Base-by-base conservation (phyloP, 2,329 filamentous ascomycete species). In the Claviceps maximensis region DNA sequence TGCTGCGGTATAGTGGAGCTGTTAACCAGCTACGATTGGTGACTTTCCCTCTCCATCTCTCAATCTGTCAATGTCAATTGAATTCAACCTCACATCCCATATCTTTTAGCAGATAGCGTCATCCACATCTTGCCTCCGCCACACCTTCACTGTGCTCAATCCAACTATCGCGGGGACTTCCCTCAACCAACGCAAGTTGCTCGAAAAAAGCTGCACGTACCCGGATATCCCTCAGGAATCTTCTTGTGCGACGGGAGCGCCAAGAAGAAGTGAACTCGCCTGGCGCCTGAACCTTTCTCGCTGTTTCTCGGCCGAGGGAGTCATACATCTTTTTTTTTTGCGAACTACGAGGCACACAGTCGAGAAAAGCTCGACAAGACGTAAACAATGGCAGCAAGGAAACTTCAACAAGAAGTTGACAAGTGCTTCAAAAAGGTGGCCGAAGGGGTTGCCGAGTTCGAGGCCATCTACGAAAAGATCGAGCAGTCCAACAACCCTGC, bases 361-460 rank as follows among this genome's bases (percentile, higher is more conserved):
- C n/a, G 33, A 27, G 19, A 7, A 41, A 31, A 40, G 19, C 41
- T 47, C 33, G 19, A 27, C 19, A 40, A 51, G 9, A 40, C 47
- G 29, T 54, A 72, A 78, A 70, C 10, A 63, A 98, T 98, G 93
- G 89, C 93, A 63, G 87, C 87, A 69, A 83, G 93, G 69, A 98
- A 98, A 78, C 80, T 95, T 63, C 87, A 93, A 70, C 90, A 97
- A 74, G 93, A 98, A 75, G 91, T 97, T 64, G 93, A 98, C 67
- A 95, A 96, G 76, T 95, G 89, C 80, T 97, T 96, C 82, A 98
- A 98, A 74, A 95, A 95, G 78, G 90, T 97, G 65, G 80, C 82
- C 48, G 91, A 97, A 75, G 93, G 93, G 52, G 89, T 97, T 53
- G 77, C 83, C 57, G 86, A 90, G 59, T 98, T 98, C 70, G 89